Conservation (phyloP, 805 yeast species). For the Metschnikowia picachoensis region DNA sequence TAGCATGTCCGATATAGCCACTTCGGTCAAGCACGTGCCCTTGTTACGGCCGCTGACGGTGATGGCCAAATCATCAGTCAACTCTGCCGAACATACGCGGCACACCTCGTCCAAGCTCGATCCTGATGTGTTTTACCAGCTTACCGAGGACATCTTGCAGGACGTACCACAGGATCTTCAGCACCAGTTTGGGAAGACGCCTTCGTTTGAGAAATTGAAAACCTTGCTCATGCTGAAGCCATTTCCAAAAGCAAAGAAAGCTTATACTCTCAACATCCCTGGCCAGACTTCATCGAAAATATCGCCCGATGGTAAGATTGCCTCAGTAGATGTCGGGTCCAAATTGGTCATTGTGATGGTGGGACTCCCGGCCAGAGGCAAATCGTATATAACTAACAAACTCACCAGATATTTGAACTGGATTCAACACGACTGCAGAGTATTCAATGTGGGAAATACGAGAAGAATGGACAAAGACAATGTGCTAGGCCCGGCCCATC, state of each 20-base stretch:
- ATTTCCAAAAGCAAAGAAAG: slow-evolving; percentile 47
- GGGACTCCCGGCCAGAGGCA: slow-evolving; percentile 93
- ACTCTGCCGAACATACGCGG: slow-evolving; percentile 2
- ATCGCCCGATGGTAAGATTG: slow-evolving; percentile 70
- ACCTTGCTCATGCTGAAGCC: slow-evolving; percentile 33
- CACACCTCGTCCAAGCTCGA: slow-evolving; percentile 10
- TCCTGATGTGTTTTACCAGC: slow-evolving; percentile 14
- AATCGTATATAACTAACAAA: slow-evolving; percentile 89
- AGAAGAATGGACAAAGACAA: slow-evolving; percentile 61
- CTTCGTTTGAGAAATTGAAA: slow-evolving; percentile 38
- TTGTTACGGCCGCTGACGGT: slow-evolving; percentile 8
- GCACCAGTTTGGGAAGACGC: slow-evolving; percentile 37
- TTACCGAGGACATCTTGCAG: slow-evolving; percentile 30
- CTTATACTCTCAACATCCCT: slow-evolving; percentile 86
- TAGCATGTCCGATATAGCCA: not conserved
- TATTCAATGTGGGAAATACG: slow-evolving; percentile 94
- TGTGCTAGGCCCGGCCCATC: slow-evolving; percentile 62
- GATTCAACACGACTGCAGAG: slow-evolving; percentile 86
- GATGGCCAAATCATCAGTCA: slow-evolving; percentile 5
- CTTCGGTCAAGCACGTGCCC: slow-evolving; percentile 5
- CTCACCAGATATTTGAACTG: slow-evolving; percentile 87
- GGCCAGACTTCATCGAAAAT: slow-evolving; percentile 81
- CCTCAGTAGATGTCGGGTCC: slow-evolving; percentile 64
- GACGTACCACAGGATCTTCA: slow-evolving; percentile 35
- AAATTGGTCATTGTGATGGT: slow-evolving; percentile 90